These are phyloP conservation scores for Aspergillus aculeatus DNA, from an alignment of 2,329 filamentous ascomycete species.

Conservation along the genomic window DNA sequence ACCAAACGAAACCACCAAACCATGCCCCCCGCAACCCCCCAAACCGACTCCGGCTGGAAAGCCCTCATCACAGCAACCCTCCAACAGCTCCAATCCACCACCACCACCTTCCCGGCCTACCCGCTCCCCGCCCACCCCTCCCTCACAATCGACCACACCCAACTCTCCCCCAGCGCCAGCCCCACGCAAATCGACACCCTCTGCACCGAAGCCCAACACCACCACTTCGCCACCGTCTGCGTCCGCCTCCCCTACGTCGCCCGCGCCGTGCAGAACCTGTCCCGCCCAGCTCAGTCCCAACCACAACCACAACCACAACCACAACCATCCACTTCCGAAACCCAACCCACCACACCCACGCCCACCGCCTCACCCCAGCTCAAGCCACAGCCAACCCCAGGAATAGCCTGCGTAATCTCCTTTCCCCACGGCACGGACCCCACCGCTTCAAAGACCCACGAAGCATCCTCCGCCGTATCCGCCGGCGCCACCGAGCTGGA, in stretches of 20 bases:
- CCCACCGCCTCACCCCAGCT: too few relatives aligned
- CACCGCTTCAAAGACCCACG: slow-evolving; percentile 51
- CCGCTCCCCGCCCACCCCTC: slow-evolving; percentile 28
- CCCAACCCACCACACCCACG: slow-evolving; percentile 2
- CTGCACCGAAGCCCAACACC: slow-evolving; percentile 54
- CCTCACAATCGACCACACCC: slow-evolving; percentile 45
- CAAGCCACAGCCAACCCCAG: slow-evolving; percentile 38
- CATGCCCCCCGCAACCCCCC: slow-evolving; percentile 19
- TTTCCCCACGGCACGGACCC: slow-evolving; percentile 60
- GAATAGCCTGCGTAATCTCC: slow-evolving; percentile 58
- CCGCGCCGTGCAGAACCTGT: slow-evolving; percentile 50
- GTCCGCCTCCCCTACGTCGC: slow-evolving; percentile 55
- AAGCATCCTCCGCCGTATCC: slow-evolving; percentile 50
- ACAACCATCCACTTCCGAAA: too few relatives aligned
- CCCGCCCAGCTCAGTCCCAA: too few relatives aligned
- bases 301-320: too few relatives aligned
- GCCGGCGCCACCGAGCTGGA: slow-evolving; percentile 58
- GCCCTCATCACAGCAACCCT: slow-evolving; percentile 28
- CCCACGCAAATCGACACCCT: slow-evolving; percentile 52
- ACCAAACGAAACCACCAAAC: too few relatives aligned
- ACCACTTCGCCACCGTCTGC: slow-evolving; percentile 53
- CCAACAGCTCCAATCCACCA: slow-evolving; percentile 14
- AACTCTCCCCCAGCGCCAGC: slow-evolving; percentile 44
- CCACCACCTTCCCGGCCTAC: slow-evolving; percentile 21
- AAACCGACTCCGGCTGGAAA: slow-evolving; percentile 36